Evolutionary conservation across 73 alveolate species (phyloP).

Genomic region (Effrenium voratum): DNA sequence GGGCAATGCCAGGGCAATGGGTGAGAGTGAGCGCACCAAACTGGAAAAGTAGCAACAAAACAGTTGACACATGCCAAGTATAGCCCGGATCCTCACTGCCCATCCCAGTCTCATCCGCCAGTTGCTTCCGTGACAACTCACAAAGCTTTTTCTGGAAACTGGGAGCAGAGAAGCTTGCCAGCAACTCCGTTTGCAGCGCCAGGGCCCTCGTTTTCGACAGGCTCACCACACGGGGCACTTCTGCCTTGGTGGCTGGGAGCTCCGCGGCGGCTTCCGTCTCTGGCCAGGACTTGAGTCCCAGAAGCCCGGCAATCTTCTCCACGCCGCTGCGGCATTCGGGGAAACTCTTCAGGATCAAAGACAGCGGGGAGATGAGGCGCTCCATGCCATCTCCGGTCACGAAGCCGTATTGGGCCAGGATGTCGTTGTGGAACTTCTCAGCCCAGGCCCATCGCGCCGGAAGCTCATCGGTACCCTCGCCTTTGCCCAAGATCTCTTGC

Average conservation of each 20-base stretch:
- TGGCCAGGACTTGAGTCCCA: constrained; percentile 54
- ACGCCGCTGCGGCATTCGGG: constrained; percentile 40
- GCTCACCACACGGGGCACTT: not conserved
- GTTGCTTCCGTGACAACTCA: constrained; percentile 38
- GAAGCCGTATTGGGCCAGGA: constrained; percentile 70
- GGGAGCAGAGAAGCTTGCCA: constrained; percentile 29
- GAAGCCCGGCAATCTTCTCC: constrained; percentile 25
- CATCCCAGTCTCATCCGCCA: not conserved
- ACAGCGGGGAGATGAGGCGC: constrained; percentile 40
- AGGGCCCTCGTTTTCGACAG: constrained; percentile 66
- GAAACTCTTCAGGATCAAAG: constrained; percentile 30
- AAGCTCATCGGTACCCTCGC: constrained; percentile 23
- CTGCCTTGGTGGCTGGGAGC: not conserved
- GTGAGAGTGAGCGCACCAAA: not conserved
- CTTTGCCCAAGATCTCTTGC: constrained; percentile 32
- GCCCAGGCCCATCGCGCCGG: constrained; percentile 84
- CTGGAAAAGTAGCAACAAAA: not conserved
- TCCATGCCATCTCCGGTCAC: constrained; percentile 74
- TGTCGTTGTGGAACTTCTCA: constrained; percentile 73
- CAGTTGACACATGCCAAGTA: not conserved
- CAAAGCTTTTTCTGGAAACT: constrained; percentile 59
- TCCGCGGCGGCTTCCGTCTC: not conserved
- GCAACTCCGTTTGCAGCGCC: constrained; percentile 81
- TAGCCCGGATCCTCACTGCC: not conserved
- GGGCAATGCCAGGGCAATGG: not conserved